Conservation (phyloP, 169 alveolate species). For the Plasmodium gonderi region DNA sequence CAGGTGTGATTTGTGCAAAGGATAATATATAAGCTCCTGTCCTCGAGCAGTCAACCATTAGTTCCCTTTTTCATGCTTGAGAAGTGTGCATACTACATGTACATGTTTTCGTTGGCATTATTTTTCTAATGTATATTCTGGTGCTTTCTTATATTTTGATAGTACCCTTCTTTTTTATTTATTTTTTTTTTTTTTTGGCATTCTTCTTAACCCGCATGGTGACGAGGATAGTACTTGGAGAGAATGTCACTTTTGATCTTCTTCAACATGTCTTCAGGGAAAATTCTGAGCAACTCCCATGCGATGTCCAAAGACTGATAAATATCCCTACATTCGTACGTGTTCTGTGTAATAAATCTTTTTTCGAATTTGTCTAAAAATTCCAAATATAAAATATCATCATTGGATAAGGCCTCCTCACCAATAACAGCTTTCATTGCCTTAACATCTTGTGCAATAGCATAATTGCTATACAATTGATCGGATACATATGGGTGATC, state of each 20-base stretch:
- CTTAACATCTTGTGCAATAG: constrained; percentile 99
- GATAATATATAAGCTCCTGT: too few species aligned
- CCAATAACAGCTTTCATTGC: constrained; percentile 99
- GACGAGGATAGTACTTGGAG: constrained; percentile 85
- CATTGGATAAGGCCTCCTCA: constrained; percentile 99
- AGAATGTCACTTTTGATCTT: constrained; percentile 90
- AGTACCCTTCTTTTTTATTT: too few species aligned
- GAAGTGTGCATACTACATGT: too few species aligned
- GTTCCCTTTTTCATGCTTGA: too few species aligned
- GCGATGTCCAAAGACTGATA: constrained; percentile 98
- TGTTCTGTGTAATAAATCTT: constrained; percentile 96
- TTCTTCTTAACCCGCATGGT: constrained; percentile 24
- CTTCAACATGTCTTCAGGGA: constrained; percentile 99
- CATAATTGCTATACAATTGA: constrained; percentile 99
- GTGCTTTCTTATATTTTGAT: too few species aligned
- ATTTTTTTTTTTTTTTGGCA: neutral
- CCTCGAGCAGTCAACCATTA: too few species aligned
- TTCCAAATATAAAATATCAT: constrained; percentile 97
- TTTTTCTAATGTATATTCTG: too few species aligned
- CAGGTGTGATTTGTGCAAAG: too few species aligned
- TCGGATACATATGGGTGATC: constrained; percentile 99
- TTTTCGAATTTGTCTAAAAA: constrained; percentile 98
- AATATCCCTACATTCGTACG: constrained; percentile 97
- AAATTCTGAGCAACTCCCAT: constrained; percentile 98
- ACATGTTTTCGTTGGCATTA: too few species aligned